Percentiles rank a stretch among this genome's conserved stretches.
These are phyloP conservation scores for Neurospora sp. DNA, from an alignment of 495 filamentous ascomycete genomes.

Conservation along the genomic window DNA sequence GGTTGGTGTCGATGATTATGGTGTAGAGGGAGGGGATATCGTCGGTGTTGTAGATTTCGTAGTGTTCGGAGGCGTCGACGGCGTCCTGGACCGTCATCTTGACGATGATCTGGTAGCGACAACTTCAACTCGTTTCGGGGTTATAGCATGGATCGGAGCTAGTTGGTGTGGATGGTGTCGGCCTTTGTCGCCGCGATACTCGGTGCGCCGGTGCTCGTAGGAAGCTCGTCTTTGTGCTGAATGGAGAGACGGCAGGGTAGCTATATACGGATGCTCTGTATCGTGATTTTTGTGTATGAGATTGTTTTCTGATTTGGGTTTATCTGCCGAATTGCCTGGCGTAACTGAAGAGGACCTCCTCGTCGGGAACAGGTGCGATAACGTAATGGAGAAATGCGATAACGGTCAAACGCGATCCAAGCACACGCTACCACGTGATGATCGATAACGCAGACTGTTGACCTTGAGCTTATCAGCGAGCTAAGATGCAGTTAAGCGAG, in stretches of 20 bases:
- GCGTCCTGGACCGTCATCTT: slow-evolving; percentile 50
- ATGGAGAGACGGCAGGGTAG: not conserved
- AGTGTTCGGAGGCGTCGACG: slow-evolving; percentile 83
- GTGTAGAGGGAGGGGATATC: slow-evolving; percentile 78
- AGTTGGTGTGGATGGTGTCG: not conserved
- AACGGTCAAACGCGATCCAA: not conserved
- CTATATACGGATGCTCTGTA: not conserved
- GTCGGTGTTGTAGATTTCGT: slow-evolving; percentile 51
- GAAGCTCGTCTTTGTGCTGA: not conserved
- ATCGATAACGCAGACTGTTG: not conserved
- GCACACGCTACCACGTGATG: not conserved
- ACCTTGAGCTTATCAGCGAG: not conserved
- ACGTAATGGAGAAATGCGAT: not conserved
- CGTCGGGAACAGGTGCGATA: not conserved
- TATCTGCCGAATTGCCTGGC: not conserved
- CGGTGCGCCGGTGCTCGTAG: not conserved
- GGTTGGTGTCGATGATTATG: slow-evolving; percentile 93
- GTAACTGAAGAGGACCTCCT: not conserved
- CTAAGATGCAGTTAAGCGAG: not conserved
- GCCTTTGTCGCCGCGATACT: not conserved
- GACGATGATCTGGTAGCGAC: not conserved
- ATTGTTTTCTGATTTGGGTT: not conserved
- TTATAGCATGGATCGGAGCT: not conserved
- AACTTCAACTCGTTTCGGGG: not conserved
- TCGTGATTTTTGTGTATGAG: not conserved